These are phyloP conservation scores for Clavariopsis aquatica DNA, from an alignment of 495 filamentous ascomycete genomes.

Conservation along the genomic window DNA sequence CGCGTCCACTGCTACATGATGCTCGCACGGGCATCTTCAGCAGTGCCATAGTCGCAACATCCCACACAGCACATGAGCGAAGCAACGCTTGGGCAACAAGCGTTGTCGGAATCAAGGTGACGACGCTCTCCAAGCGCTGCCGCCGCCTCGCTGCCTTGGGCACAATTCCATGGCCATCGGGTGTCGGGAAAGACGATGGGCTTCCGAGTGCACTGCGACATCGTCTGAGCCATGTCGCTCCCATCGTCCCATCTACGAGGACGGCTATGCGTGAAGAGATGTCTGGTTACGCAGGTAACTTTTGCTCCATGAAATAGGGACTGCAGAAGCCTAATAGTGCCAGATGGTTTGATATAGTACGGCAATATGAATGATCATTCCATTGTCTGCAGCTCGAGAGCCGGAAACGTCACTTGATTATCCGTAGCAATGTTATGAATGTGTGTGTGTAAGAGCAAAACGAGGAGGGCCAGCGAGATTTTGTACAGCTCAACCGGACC, in stretches of 20 bases:
- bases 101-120: no score
- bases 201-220: not conserved
- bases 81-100: no score
- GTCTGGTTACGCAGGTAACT: constrained; percentile 43
- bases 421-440: constrained; percentile 43
- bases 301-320: constrained; percentile 30
- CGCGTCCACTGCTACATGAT: no score
- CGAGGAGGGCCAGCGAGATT: not conserved
- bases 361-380: constrained; percentile 46
- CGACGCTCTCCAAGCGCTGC: no score
- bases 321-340: constrained; percentile 35
- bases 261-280: constrained; percentile 4
- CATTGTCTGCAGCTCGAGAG: constrained; percentile 35
- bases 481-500: constrained; percentile 2
- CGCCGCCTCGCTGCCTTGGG: no score
- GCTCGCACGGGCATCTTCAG: not conserved
- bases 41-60: not conserved
- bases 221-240: not conserved
- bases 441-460: constrained; percentile 36
- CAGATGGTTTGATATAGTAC: constrained; percentile 38
- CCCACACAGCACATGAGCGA: no score
- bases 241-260: not conserved
- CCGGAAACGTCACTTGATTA: constrained; percentile 38
- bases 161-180: no score
- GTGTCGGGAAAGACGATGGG: not conserved